phyloP scores from a whole-genome alignment of 2,329 filamentous ascomycete genomes.

The Sporothrix schenckii region DNA sequence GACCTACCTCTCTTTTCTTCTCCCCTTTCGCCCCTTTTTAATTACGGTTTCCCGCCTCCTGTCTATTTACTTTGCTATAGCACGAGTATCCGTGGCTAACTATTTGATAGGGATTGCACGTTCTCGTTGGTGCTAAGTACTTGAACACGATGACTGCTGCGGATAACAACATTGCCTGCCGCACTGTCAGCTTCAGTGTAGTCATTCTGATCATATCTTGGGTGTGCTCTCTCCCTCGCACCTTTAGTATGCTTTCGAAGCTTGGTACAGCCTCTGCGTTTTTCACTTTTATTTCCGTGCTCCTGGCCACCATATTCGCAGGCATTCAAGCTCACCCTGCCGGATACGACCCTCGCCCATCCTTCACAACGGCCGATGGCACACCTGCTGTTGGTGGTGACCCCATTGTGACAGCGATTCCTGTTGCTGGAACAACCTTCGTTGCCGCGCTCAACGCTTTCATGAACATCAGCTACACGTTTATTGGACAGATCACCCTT shows the following conservation, averaged over 20 bases:
- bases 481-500: constrained; percentile 92
- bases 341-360: constrained; percentile 58
- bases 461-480: constrained; percentile 94
- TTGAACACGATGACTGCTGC: constrained; percentile 82
- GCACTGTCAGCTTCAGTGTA: constrained; percentile 78
- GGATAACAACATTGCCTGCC: constrained; percentile 63
- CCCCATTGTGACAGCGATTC: constrained; percentile 69
- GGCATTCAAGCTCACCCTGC: constrained; percentile 75
- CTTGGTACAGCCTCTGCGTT: constrained; percentile 77
- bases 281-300: constrained; percentile 87
- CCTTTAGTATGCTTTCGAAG: constrained; percentile 78
- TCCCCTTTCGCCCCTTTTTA: no score
- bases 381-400: constrained; percentile 53
- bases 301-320: constrained; percentile 81
- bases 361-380: constrained; percentile 43
- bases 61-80: neutral
- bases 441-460: constrained; percentile 84
- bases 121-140: constrained; percentile 82
- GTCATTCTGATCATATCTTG: constrained; percentile 76
- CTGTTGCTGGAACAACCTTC: constrained; percentile 72
- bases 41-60: neutral
- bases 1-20: no score
- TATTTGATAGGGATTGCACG: constrained; percentile 68
- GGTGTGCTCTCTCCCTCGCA: constrained; percentile 79
- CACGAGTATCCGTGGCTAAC: constrained; percentile 11